phyloP scores from a whole-genome alignment of 2,329 filamentous ascomycete genomes.

The Diaporthe nobilis region DNA sequence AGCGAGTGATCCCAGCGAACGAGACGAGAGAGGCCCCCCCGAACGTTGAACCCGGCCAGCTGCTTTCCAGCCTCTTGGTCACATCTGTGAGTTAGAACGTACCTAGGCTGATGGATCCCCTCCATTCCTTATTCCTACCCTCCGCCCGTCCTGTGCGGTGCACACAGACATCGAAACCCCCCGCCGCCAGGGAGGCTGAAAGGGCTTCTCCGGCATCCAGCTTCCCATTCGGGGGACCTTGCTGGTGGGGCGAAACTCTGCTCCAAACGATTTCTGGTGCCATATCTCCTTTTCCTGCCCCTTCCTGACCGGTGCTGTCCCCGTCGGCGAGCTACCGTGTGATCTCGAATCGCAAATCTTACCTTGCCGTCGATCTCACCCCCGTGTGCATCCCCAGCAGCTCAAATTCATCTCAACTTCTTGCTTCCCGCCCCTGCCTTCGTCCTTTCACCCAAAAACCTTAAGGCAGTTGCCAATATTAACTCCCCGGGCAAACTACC shows the following conservation, averaged over 20 bases:
- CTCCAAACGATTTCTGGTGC: conserved; percentile 11
- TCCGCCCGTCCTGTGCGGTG: neutral
- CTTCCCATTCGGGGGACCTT: conserved; percentile 1
- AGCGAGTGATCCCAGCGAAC: neutral
- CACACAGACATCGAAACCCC: conserved; percentile 10
- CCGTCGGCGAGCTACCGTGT: conserved; percentile 27
- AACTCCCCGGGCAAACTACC: neutral
- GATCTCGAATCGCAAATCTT: conserved; percentile 26
- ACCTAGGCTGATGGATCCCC: neutral
- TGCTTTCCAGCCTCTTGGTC: neutral
- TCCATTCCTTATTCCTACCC: conserved; percentile 25
- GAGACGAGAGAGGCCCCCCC: neutral
- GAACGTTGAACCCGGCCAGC: neutral
- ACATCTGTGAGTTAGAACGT: conserved; percentile 2
- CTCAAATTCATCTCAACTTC: conserved; percentile 34
- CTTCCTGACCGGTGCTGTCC: neutral
- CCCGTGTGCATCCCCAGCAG: neutral
- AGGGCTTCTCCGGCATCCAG: conserved; percentile 11
- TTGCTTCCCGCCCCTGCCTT: conserved; percentile 20
- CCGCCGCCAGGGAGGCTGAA: neutral
- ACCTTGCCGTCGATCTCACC: conserved; percentile 24
- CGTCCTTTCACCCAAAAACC: conserved; percentile 20
- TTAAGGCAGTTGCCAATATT: conserved; percentile 3
- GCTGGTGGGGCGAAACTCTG: conserved; percentile 3
- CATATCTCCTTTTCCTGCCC: conserved; percentile 4